Conservation (phyloP, 352 stramenopile species). For the Pilasporangium apinafurcum region DNA sequence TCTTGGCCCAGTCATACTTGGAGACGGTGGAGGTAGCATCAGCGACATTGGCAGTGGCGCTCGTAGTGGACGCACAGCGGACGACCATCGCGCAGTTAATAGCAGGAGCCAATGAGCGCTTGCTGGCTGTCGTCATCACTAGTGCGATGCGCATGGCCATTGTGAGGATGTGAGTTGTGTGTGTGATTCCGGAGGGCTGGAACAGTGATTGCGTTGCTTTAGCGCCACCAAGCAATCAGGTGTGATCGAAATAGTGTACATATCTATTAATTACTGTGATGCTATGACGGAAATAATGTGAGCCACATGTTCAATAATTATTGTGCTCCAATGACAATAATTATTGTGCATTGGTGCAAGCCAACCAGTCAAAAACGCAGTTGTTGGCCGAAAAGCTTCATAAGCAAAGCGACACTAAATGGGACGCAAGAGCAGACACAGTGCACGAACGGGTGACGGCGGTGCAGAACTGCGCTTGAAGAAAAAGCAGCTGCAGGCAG, state of each 20-base stretch:
- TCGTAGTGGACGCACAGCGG: conserved; percentile 15
- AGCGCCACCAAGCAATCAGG: neutral
- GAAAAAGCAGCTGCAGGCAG: conserved; percentile 55
- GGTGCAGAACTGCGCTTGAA: conserved; percentile 63
- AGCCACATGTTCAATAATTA: conserved; percentile 2
- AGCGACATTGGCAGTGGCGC: conserved; percentile 1
- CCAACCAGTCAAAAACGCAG: conserved; percentile 17
- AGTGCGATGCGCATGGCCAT: conserved; percentile 4
- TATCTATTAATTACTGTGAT: too few relatives aligned
- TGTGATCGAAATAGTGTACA: too few relatives aligned
- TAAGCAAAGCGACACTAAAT: conserved; percentile 19
- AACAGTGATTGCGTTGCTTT: neutral
- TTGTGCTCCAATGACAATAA: conserved; percentile 1
- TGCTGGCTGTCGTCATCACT: neutral
- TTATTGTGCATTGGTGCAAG: neutral
- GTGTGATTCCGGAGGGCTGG: conserved; percentile 1
- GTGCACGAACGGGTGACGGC: conserved; percentile 68
- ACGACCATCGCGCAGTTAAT: conserved; percentile 3
- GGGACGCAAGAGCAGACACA: conserved; percentile 67
- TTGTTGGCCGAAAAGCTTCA: conserved; percentile 10
- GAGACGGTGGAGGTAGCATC: conserved; percentile 3
- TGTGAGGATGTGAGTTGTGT: conserved; percentile 4
- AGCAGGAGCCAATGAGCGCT: neutral
- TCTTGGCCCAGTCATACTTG: conserved; percentile 70
- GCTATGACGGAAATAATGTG: neutral